A percentile compares a stretch with the other conserved stretches of the same genome.
These are phyloP conservation scores for Linderina pennispora DNA, from an alignment of 192 early-diverging fungal species.

Conservation along the genomic window DNA sequence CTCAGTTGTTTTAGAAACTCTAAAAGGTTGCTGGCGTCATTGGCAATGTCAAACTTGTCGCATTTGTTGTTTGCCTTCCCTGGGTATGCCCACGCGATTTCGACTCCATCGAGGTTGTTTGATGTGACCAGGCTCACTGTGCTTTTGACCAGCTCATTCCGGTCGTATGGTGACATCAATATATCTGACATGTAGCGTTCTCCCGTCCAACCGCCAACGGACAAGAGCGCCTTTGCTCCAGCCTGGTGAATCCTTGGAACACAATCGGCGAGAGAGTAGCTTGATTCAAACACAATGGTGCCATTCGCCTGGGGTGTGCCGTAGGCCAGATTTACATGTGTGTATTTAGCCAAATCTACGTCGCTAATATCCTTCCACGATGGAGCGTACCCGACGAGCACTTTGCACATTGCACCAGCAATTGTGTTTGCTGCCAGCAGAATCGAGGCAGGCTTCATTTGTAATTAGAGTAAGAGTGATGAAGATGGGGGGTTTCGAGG, in stretches of 20 bases:
- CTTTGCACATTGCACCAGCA: constrained; percentile 15
- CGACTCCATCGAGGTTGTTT: constrained; percentile 60
- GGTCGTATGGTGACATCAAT: neutral
- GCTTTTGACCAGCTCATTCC: constrained; percentile 40
- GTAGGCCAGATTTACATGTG: constrained; percentile 64
- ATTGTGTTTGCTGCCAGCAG: neutral
- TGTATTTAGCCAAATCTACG: constrained; percentile 44
- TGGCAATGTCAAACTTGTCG: constrained; percentile 34
- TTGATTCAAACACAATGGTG: constrained; percentile 13
- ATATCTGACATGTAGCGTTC: constrained; percentile 38
- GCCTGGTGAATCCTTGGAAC: constrained; percentile 43
- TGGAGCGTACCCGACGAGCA: constrained; percentile 13
- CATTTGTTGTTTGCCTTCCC: constrained; percentile 24
- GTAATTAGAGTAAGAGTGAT: neutral
- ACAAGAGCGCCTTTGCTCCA: constrained; percentile 52
- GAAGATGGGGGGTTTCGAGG: neutral
- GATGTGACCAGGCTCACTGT: constrained; percentile 43
- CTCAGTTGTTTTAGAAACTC: constrained; percentile 55
- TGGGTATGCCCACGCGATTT: constrained; percentile 72
- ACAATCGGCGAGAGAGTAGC: constrained; percentile 19
- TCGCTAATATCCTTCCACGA: constrained; percentile 1
- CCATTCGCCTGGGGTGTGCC: constrained; percentile 38
- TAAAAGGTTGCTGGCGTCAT: constrained; percentile 60
- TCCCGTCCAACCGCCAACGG: constrained; percentile 65
- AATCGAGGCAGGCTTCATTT: neutral